phyloP scores from a whole-genome alignment of 2,329 filamentous ascomycete species.

The Pseudomassariella vexata region DNA sequence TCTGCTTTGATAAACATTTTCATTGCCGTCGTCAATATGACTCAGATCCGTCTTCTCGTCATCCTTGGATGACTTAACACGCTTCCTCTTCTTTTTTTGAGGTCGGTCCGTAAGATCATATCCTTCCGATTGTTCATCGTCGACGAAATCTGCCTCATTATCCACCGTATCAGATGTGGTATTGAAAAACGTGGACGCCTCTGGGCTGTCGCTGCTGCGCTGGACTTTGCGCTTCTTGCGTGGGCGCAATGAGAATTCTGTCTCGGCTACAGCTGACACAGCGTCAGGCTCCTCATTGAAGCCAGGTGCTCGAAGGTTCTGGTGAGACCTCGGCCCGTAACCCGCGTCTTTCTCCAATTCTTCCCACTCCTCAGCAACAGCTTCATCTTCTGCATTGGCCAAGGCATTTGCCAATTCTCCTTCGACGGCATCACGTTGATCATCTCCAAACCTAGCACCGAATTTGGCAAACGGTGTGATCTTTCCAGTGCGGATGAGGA shows the following conservation, averaged over 20 bases:
- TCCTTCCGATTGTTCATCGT: slow-evolving; percentile 31
- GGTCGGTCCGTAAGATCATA: slow-evolving; percentile 31
- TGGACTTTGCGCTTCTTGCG: slow-evolving; percentile 48
- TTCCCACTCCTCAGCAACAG: slow-evolving; percentile 43
- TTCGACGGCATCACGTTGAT: slow-evolving; percentile 54
- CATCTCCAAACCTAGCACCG: slow-evolving; percentile 62
- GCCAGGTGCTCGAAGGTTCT: slow-evolving; percentile 66
- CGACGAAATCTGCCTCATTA: slow-evolving; percentile 22
- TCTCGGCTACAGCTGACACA: slow-evolving; percentile 29
- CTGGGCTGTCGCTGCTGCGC: slow-evolving; percentile 30
- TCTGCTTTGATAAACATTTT: slow-evolving; percentile 70
- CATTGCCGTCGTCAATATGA: slow-evolving; percentile 81
- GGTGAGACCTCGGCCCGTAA: slow-evolving; percentile 58
- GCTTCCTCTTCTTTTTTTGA: slow-evolving; percentile 35
- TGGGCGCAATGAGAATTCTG: slow-evolving; percentile 53
- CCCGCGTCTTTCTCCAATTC: slow-evolving; percentile 35
- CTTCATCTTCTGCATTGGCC: slow-evolving; percentile 75
- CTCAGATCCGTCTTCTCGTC: slow-evolving; percentile 42
- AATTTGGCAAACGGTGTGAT: slow-evolving; percentile 92
- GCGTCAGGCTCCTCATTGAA: slow-evolving; percentile 51
- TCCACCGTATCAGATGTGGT: slow-evolving; percentile 16
- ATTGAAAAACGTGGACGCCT: slow-evolving; percentile 37
- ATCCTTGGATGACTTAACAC: slow-evolving; percentile 31
- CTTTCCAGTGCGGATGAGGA: slow-evolving; percentile 90
- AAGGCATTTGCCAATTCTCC: slow-evolving; percentile 72